phyloP scores from a whole-genome alignment of 1,284 basidiomycete species.

The Malassezia globosa region DNA sequence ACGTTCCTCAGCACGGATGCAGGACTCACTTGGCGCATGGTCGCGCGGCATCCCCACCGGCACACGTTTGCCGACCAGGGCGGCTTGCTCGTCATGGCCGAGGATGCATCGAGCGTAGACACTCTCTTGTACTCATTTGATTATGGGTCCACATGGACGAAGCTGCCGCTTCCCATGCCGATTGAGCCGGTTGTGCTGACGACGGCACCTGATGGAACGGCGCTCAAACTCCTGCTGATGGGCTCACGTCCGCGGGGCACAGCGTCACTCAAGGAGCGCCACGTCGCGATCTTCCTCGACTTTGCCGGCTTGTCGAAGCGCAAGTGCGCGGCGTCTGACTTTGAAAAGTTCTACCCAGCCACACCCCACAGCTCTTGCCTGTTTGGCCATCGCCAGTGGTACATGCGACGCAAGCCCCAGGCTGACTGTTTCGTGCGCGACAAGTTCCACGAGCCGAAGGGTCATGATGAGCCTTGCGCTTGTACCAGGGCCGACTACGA shows the following conservation, averaged over 20 bases:
- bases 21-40: constrained; percentile 74
- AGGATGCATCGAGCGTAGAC: constrained; percentile 68
- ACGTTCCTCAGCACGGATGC: constrained; percentile 86
- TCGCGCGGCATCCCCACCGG: constrained; percentile 66
- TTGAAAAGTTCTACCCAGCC: constrained; percentile 79
- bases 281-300: constrained; percentile 69
- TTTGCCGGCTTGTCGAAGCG: constrained; percentile 62
- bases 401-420: constrained; percentile 68
- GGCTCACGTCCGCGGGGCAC: constrained; percentile 64
- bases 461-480: constrained; percentile 67
- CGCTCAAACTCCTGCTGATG: constrained; percentile 76
- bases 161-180: constrained; percentile 60
- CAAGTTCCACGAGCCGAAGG: constrained; percentile 52
- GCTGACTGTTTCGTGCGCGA: constrained; percentile 84
- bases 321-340: constrained; percentile 64
- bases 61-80: constrained; percentile 90
- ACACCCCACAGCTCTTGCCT: constrained; percentile 58
- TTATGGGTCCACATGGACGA: constrained; percentile 68
- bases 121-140: constrained; percentile 71
- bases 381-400: constrained; percentile 98
- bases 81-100: constrained; percentile 66
- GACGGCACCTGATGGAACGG: constrained; percentile 80
- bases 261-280: constrained; percentile 50
- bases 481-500: constrained; percentile 85
- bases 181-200: constrained; percentile 69